Evolutionary conservation across 2,329 filamentous ascomycete genomes (phyloP).

Genomic region (Fusarium beomiforme): DNA sequence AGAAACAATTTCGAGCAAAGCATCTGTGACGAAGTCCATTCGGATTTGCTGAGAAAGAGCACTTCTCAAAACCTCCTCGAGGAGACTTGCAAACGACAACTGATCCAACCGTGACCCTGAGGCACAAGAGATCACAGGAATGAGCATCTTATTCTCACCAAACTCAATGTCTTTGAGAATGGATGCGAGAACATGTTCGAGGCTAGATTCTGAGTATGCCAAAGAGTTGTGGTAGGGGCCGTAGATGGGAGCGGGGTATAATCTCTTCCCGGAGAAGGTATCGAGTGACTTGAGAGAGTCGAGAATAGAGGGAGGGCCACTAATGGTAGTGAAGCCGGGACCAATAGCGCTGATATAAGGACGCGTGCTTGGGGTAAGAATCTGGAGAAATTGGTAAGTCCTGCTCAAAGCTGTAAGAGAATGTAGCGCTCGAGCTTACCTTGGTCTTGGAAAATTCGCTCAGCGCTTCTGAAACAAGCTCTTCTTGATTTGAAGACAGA

Average conservation of each 20-base stretch:
- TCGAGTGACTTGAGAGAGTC: not conserved
- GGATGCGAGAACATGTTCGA: not conserved
- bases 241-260: not conserved
- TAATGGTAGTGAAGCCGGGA: not conserved
- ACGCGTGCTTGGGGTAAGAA: not conserved
- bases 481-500: not conserved
- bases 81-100: not conserved
- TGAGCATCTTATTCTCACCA: not conserved
- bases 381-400: not conserved
- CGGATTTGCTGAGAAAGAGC: not conserved
- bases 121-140: not conserved
- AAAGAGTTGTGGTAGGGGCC: not conserved
- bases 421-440: accelerated
- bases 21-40: not conserved
- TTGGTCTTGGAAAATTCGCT: not conserved
- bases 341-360: not conserved
- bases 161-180: not conserved
- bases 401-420: accelerated
- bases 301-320: not conserved
- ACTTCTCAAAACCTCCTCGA: not conserved
- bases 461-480: not conserved
- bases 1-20: not conserved
- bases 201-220: not conserved
- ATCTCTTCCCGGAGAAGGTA: not conserved
- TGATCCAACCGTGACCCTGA: not conserved